Conservation (phyloP, 371 early-diverging fungal species). For the Mucor piriformis region DNA sequence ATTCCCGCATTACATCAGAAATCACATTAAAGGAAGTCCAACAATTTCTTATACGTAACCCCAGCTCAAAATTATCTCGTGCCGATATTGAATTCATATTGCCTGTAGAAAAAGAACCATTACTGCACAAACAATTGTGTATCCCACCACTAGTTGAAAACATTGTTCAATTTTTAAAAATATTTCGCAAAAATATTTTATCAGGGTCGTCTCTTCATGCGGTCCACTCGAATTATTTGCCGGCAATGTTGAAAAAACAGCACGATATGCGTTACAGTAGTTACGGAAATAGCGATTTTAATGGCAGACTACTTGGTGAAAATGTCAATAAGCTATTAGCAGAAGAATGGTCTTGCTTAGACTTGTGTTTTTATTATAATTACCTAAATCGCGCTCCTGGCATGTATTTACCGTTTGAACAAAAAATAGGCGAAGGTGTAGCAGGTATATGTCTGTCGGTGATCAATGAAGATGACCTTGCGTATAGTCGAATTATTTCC, state of each 20-base stretch:
- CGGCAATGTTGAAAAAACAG: conserved; percentile 46
- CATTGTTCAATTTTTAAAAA: conserved; percentile 63
- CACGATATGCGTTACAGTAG: conserved; percentile 51
- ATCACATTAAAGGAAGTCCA: conserved; percentile 71
- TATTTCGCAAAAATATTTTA: conserved; percentile 68
- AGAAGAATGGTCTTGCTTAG: conserved; percentile 26
- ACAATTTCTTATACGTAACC: conserved; percentile 72
- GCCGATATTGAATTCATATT: conserved; percentile 73
- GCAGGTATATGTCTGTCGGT: conserved; percentile 54
- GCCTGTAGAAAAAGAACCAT: conserved; percentile 55
- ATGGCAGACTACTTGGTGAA: background rate
- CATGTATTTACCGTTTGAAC: conserved; percentile 59
- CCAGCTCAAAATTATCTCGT: conserved; percentile 64
- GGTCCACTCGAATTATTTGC: conserved; percentile 61
- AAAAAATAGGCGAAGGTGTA: conserved; percentile 72
- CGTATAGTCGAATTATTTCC: background rate
- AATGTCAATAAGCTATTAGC: background rate
- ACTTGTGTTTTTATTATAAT: conserved; percentile 50
- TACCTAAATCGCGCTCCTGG: conserved; percentile 44
- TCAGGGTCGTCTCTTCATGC: conserved; percentile 45
- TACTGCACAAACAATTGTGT: conserved; percentile 38
- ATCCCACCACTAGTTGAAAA: conserved; percentile 61
- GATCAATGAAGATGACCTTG: conserved; percentile 8
- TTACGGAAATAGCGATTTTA: background rate
- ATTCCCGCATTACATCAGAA: conserved; percentile 60